Evolutionary conservation across 1,284 basidiomycete genomes (phyloP), one percentile per base, ranked within the genome.

Genomic region (Salmacisia buchloeana): DNA sequence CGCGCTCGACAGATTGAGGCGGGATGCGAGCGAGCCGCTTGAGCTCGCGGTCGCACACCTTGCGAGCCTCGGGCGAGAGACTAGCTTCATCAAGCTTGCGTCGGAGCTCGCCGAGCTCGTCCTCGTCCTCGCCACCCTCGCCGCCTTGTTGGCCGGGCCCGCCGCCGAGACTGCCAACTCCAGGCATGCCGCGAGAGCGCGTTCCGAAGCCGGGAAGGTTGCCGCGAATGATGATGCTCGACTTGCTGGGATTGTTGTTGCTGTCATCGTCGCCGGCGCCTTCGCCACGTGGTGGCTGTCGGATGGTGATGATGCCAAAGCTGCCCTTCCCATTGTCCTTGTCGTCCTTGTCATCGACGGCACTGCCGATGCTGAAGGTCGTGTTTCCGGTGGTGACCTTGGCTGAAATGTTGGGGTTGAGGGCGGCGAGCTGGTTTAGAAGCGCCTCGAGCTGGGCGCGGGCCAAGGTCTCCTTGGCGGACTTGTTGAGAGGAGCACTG

Each of bases 1-100:
- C 75, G 15, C 77, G 68, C 63, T 79, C 77, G 58, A 79, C 76
- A 57, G 73, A 74, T 65, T 79, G 77, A 29, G 71, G 60, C 10
- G 77, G 77, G 45, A 79, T 78, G 35, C 77, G 71, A 12, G 68
- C 59, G 18, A 79, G 71, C 10, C 77, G 70, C 68, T 76, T 77
- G 43, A 79, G 72, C 70, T 79, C 77, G 62, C 71, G 70, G 43
- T 78, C 71, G 64, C 76, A 77, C 12, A 75, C 69, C 52, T 74
- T 76, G 58, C 73, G 71, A 12, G 77, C 76, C 61, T 79, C 77
- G 29, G 69, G 66, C 23, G 71, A 65, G 33, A 79, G 73, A 29
- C 60, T 63, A 5, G 74, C 71, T 33, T 67, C 58, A 13, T 70
- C 70, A 33, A 78, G 65, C 56, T 74, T 73, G 59, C 66, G 64